Evolutionary conservation across 2,329 filamentous ascomycete genomes (phyloP), one percentile per base, ranked within the genome.

Genomic region (Xylariaceae sp.): DNA sequence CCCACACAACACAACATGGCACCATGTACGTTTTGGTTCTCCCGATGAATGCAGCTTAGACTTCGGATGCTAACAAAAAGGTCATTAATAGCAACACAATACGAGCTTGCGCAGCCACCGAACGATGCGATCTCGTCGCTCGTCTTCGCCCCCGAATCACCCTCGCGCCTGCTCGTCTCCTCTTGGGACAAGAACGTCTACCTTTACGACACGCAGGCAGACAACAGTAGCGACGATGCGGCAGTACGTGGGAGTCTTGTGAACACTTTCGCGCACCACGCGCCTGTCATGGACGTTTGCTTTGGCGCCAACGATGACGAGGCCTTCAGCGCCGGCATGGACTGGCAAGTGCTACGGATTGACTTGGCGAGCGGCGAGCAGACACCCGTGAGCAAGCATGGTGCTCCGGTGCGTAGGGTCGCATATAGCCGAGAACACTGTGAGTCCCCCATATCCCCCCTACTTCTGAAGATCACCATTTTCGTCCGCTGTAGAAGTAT

Each of bases 171-270:
- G 29, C 79, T 94, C n/a, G 90, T 91, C 54, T 85, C 90, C 9
- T 95, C 89, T 42, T 98, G 93, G 93, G 91, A 97, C 67, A 88
- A 83, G 65, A 81, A 88, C 62, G 81, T 95, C 42, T 95, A 96
- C 66, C 74, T 91, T 39, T 97, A 97, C 73, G 87, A 95, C 60
- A 77, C 85, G 44, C 68, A 72, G 15, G 66, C 66, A 34, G 78
- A 17, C 73, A 76, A 49, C 72, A 77, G 34, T 62, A 65, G 16
- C 16, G 40, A 31, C 42, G 48, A 41, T 12, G 52, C 50, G 11
- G 62, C 59, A 29, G 77, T 76, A 18, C 66, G 39, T 28, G 83
- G 81, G 6, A 78, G 76, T 41, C 72, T 94, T 22, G 59, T 90
- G 24, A 77, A 79, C 50, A 87, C 83, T 50, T 89, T 85, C 57